Base-by-base conservation (phyloP, 2,329 filamentous ascomycete genomes). In the Alternaria triticimaculans region DNA sequence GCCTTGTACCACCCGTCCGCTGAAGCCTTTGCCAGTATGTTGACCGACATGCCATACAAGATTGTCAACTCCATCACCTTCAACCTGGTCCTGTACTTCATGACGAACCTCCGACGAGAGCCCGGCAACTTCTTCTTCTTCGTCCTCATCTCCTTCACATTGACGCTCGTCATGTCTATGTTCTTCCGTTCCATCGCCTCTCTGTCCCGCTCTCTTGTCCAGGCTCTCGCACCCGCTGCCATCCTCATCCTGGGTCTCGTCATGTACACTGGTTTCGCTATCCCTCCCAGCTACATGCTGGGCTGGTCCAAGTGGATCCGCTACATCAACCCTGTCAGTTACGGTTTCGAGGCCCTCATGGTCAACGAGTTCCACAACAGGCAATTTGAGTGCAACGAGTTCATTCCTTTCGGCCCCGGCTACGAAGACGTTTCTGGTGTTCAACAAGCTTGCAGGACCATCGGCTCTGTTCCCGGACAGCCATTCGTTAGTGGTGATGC, bases 1-100 rank as follows among this genome's bases (percentile, higher is more conserved):
- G 93, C 94, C 18, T 85, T 97, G 18, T 97, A 97, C 73, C 94
- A 97, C 74, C 93, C 94, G 0, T 94, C 91, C 10, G 91, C 93
- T 15, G 94, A 97, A 84, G 92, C 93, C n/a, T 86, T 93, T 63
- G 89, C 92, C 0, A 96, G 92, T 10, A 96, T 97, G 90, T 80
- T 97, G 28, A 91, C 88, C 66, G 94, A 97, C 72, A 82, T 97
- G 81, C 94, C 94, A 0, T 93, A 93, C 80, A 97, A 96, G 79
- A 80, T 96, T 9, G 41, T 80, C n/a, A 94, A 94, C 71, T 82
- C 88, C 1, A 85, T 96, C 67, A 81, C 87, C 5, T 97, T 96
- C 84, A 96, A 97, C 76, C 56, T 94, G 30, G 85, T 88, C 1
- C 81, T 97, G 3, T 97, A 97, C 82, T 97, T 97, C 80, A 90